Evolutionary conservation across 1,139 yeast genomes (phyloP), one percentile per base, ranked within the genome.

Genomic region (Pichia sp.): DNA sequence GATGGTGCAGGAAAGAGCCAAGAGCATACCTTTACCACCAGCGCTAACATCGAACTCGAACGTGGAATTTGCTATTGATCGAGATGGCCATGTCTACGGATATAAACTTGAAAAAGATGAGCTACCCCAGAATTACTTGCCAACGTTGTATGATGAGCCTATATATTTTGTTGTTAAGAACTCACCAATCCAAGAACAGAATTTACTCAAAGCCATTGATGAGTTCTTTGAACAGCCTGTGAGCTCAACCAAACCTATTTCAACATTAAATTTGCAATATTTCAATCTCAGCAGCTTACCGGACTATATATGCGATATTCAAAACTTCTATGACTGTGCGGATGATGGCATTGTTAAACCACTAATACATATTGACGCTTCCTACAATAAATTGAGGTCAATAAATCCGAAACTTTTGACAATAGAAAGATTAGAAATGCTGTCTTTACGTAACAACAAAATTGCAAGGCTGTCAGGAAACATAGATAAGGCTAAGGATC

Each of bases 401-500:
- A 64, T 85, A n/a, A 77, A 81, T n/a, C 80, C 82, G 0, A 64
- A 73, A 11, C 57, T 84, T 19, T 82, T 83, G 60, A 73, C 75
- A 51, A 74, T 82, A 10, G 66, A 72, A 8, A 77, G 79, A 47
- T 66, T 84, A 15, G 73, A 78, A n/a, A 86, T 81, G 6, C 67
- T 85, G 45, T 74, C 81, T 1, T 67, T 85, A 53, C 72, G 88
- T 45, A 75, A 73, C 51, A 85, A 85, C 63, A 70, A 73, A 51
- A 67, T 85, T 41, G 71, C 70, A 30, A 67, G 72, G 46, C 64
- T 85, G 6, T 86, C 88, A 0, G 81, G 85, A 0, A 73, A 76
- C 4, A 78, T 85, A 29, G 72, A 75, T 34, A 68, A 73, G 32
- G 71, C 82, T 41, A 58, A 52, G 8, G 70, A 73, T 52, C 70